These are phyloP conservation scores for Infundibulicybe gibba DNA, from an alignment of 768 basidiomycete species.

Conservation along the genomic window DNA sequence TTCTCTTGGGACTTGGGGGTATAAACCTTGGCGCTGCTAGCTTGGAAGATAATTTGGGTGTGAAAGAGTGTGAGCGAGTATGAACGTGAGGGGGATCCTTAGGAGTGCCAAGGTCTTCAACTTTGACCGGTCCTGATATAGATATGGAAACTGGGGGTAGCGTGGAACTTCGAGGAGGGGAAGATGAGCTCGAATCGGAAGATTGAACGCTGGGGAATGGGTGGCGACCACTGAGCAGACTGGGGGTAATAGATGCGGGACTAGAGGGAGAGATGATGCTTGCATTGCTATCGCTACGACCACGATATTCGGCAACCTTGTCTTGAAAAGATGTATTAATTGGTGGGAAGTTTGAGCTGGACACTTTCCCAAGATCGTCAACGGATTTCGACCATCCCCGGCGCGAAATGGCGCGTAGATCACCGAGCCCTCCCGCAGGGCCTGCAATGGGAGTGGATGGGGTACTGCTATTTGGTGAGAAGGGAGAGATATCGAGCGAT, in stretches of 20 bases:
- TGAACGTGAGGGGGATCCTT: conserved; percentile 44
- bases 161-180: conserved; percentile 30
- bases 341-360: conserved; percentile 27
- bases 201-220: conserved; percentile 38
- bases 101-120: conserved; percentile 17
- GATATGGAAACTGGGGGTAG: conserved; percentile 43
- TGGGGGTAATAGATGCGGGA: conserved; percentile 22
- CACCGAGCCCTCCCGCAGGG: conserved; percentile 43
- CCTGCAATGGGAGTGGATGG: conserved; percentile 32
- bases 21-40: conserved; percentile 52
- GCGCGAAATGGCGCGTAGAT: conserved; percentile 65
- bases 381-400: conserved; percentile 79
- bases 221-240: conserved; percentile 31
- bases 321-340: conserved; percentile 54
- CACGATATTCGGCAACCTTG: conserved; percentile 64
- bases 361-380: conserved; percentile 68
- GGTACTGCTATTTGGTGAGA: conserved; percentile 28
- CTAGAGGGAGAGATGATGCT: conserved; percentile 35
- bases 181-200: conserved; percentile 26
- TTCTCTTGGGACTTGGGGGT: conserved; percentile 54
- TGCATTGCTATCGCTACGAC: conserved; percentile 52
- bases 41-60: conserved; percentile 69
- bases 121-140: conserved; percentile 38
- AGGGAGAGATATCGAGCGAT: conserved; percentile 39
- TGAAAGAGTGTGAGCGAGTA: conserved; percentile 65